These are phyloP conservation scores for Pistacia atlantica DNA, from an alignment of 345 rosid genomes.

Conservation along the genomic window DNA sequence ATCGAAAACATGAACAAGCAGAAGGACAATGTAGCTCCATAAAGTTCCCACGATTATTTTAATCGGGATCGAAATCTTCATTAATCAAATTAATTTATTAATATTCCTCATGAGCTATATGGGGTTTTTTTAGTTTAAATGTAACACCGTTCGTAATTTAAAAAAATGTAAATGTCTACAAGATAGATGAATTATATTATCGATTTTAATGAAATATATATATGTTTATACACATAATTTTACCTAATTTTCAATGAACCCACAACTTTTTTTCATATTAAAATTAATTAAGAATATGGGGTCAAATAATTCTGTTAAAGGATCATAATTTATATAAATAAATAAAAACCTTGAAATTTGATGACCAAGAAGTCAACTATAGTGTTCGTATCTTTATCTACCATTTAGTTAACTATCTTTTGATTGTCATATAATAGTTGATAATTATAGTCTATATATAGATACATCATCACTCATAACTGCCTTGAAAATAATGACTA, in stretches of 20 bases:
- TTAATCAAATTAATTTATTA: conserved; percentile 1
- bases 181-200: too few relatives aligned
- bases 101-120: too few relatives aligned
- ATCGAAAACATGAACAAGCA: conserved; percentile 31
- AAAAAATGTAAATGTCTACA: too few relatives aligned
- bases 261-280: background rate
- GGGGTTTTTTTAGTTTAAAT: too few relatives aligned
- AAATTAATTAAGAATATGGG: background rate
- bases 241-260: background rate
- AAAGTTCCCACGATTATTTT: background rate
- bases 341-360: background rate
- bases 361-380: conserved; percentile 35
- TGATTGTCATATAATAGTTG: background rate
- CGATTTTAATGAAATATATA: too few relatives aligned
- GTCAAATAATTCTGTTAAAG: conserved; percentile 37
- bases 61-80: conserved; percentile 1
- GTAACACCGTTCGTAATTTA: too few relatives aligned
- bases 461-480: background rate
- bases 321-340: background rate
- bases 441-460: background rate
- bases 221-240: background rate
- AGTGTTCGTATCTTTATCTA: conserved; percentile 11
- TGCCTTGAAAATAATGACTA: conserved; percentile 23
- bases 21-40: conserved; percentile 26
- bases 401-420: background rate